Evolutionary conservation across 179 eudicot genomes (phyloP).

Genomic region (Spergularia azorica): DNA sequence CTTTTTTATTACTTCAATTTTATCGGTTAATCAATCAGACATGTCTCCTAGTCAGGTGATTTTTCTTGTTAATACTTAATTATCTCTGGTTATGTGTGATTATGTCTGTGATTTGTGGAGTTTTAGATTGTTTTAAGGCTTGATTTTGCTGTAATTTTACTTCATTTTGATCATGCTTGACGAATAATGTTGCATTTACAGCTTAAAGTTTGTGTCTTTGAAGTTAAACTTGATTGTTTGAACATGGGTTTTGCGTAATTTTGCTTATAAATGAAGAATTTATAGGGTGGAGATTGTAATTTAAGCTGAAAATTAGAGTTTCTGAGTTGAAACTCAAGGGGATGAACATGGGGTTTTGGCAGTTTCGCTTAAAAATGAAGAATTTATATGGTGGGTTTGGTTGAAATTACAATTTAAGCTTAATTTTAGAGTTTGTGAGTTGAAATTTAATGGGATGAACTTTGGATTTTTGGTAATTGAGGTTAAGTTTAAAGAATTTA

Average conservation of each 20-base stretch:
- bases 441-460: not conserved
- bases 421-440: constrained; percentile 18
- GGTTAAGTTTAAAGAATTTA: not conserved
- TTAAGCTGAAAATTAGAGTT: too few relatives aligned
- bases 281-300: too few relatives aligned
- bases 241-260: constrained; percentile 14
- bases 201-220: constrained; percentile 21
- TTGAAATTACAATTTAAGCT: constrained; percentile 9
- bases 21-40: constrained; percentile 7
- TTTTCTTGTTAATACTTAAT: not conserved
- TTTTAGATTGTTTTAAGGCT: not conserved
- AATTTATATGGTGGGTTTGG: too few relatives aligned
- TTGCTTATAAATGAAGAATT: constrained; percentile 8
- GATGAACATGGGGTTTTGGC: too few relatives aligned
- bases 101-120: constrained; percentile 5
- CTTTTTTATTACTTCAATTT: constrained; percentile 11
- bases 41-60: constrained; percentile 51
- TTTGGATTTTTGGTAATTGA: not conserved
- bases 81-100: not conserved
- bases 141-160: constrained; percentile 9
- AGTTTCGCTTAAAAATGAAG: too few relatives aligned
- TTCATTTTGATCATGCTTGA: constrained; percentile 1
- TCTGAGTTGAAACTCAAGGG: too few relatives aligned
- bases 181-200: constrained; percentile 8
- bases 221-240: constrained; percentile 3